Conservation (phyloP, 768 basidiomycete genomes). For the Tulasnella sp. region DNA sequence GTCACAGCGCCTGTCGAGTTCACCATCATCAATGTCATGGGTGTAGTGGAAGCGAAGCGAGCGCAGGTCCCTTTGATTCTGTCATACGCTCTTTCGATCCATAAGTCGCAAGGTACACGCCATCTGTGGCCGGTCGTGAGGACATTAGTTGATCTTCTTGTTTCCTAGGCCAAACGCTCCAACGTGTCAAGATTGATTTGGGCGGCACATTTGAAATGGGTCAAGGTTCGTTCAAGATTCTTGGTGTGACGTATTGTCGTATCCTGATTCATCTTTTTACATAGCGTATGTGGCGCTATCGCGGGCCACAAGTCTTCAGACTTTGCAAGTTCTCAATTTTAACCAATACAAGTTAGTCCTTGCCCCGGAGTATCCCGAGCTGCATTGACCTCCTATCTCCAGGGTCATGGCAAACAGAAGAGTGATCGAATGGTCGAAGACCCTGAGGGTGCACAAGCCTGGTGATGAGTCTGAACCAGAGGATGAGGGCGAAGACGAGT, state of each 20-base stretch:
- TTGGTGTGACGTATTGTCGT: not conserved
- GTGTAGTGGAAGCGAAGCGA: conserved; percentile 56
- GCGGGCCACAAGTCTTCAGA: conserved; percentile 34
- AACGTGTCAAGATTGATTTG: conserved; percentile 34
- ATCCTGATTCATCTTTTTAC: not conserved
- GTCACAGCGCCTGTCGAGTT: conserved; percentile 52
- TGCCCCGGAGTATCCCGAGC: not conserved
- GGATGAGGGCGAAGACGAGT: conserved; percentile 17
- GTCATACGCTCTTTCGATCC: conserved; percentile 34
- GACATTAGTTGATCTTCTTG: not conserved
- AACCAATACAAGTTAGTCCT: conserved; percentile 28
- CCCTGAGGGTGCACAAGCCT: not conserved
- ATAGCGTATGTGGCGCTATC: conserved; percentile 29
- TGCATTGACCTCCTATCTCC: not conserved
- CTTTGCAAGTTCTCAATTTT: conserved; percentile 33
- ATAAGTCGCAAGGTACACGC: conserved; percentile 33
- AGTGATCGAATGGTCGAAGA: conserved; percentile 24
- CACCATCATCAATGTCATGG: conserved; percentile 58
- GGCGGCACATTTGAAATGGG: conserved; percentile 34
- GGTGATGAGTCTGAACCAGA: not conserved
- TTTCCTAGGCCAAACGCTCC: conserved; percentile 31
- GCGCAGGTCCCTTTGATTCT: conserved; percentile 48
- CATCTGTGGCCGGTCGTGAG: not conserved
- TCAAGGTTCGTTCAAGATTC: conserved; percentile 48
- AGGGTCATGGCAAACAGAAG: conserved; percentile 18